Percentiles rank a stretch among this genome's conserved stretches.
Evolutionary conservation across 257 asterid species (phyloP).

Genomic region (Asclepias syriaca): DNA sequence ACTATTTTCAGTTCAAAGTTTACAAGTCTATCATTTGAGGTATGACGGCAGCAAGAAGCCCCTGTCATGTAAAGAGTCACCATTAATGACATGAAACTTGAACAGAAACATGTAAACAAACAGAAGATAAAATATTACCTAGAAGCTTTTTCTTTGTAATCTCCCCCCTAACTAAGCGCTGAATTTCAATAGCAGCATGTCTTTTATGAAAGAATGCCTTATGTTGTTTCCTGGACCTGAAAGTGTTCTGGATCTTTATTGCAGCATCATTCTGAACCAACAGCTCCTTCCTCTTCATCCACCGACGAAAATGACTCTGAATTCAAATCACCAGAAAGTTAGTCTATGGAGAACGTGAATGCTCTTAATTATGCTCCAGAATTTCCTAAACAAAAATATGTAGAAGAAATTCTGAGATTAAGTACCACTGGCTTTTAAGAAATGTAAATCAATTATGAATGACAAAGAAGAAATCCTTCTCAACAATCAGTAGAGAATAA

Average conservation of each 20-base stretch:
- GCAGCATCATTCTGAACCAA: constrained; percentile 50
- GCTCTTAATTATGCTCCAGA: background rate
- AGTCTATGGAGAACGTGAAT: background rate
- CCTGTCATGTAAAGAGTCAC: constrained; percentile 36
- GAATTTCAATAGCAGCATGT: constrained; percentile 55
- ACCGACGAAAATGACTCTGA: constrained; percentile 65
- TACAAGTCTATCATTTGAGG: constrained; percentile 19
- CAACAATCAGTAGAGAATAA: background rate
- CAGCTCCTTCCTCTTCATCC: constrained; percentile 57
- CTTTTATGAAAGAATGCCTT: constrained; percentile 36
- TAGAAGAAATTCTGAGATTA: background rate
- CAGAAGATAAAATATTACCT: constrained; percentile 29
- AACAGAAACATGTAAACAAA: background rate
- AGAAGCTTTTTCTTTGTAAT: constrained; percentile 59
- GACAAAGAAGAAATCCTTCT: background rate
- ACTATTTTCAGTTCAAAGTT: constrained; percentile 44
- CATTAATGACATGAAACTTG: constrained; percentile 10
- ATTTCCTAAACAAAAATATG: background rate
- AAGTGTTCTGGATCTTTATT: constrained; percentile 51
- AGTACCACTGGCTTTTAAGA: too few relatives aligned
- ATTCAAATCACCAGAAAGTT: constrained; percentile 16
- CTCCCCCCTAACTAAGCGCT: constrained; percentile 63
- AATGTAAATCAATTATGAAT: background rate
- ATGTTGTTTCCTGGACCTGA: constrained; percentile 41
- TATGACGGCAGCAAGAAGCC: constrained; percentile 29